A percentile compares a stretch with the other conserved stretches of the same genome.
phyloP scores from a whole-genome alignment of 306 rosid genomes.

The Carpinus viminea region DNA sequence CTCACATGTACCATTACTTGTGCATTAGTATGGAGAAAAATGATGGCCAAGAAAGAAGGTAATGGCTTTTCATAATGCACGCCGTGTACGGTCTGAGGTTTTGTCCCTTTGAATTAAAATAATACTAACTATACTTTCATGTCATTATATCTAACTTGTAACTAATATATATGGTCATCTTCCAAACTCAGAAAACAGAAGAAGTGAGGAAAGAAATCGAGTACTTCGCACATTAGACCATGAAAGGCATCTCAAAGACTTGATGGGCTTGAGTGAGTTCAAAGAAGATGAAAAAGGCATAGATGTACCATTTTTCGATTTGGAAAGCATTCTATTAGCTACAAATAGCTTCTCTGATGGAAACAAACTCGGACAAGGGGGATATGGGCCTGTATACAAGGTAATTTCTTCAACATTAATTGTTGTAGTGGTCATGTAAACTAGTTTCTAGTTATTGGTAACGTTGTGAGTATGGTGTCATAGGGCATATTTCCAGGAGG shows the following conservation, averaged over 20 bases:
- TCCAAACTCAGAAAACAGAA: conserved; percentile 14
- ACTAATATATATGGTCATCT: not conserved
- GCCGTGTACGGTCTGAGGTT: not conserved
- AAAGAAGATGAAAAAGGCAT: conserved; percentile 32
- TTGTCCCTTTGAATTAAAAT: not conserved
- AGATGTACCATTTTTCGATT: conserved; percentile 39
- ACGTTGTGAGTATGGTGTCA: not conserved
- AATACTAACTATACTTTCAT: not conserved
- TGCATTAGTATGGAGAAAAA: not conserved
- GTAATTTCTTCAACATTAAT: conserved; percentile 8
- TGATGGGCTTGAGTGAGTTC: conserved; percentile 27
- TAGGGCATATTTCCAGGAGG: conserved; percentile 41
- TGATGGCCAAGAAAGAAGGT: conserved; percentile 20
- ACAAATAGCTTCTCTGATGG: conserved; percentile 52
- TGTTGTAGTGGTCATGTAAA: not conserved
- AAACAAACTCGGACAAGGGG: conserved; percentile 57
- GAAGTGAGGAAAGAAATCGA: conserved; percentile 3
- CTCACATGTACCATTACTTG: conserved; percentile 13
- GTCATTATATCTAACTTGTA: not conserved
- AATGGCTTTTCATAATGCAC: not conserved
- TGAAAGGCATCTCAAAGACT: conserved; percentile 26
- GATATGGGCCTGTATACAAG: conserved; percentile 64
- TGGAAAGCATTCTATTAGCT: conserved; percentile 37
- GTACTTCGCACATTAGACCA: conserved; percentile 18
- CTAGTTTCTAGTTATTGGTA: not conserved